Percentiles rank a stretch among this genome's conserved stretches.
These are phyloP conservation scores for Moricandia arvensis DNA, from an alignment of 345 rosid species.

Conservation along the genomic window DNA sequence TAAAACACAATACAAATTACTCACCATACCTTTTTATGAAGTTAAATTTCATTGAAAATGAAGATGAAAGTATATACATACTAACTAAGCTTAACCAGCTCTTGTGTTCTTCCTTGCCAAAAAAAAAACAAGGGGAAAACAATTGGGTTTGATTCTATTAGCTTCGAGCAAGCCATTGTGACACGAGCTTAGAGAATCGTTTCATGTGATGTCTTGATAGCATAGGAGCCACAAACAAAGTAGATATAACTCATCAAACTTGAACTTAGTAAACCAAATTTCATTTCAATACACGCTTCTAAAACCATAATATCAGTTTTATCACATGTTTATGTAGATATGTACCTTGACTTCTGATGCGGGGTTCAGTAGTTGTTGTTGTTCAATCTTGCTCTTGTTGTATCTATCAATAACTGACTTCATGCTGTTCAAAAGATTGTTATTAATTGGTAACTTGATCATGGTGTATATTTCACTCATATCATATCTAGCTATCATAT, in stretches of 20 bases:
- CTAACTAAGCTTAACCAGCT: not conserved
- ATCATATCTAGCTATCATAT: not conserved
- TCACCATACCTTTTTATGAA: not conserved
- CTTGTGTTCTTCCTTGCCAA: not conserved
- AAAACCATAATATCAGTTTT: not conserved
- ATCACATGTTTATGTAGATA: not conserved
- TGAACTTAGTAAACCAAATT: not conserved
- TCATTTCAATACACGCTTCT: not conserved
- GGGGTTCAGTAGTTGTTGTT: conserved; percentile 52
- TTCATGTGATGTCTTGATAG: not conserved
- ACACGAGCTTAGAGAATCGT: not conserved
- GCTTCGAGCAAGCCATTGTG: not conserved
- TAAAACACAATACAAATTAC: conserved; percentile 9
- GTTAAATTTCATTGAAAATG: not conserved
- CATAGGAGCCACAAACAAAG: not conserved
- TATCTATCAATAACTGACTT: conserved; percentile 62
- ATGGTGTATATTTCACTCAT: conserved; percentile 4
- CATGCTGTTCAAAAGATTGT: conserved; percentile 51
- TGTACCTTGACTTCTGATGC: conserved; percentile 67
- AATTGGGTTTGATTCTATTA: too few species aligned
- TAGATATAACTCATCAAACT: not conserved
- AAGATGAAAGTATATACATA: not conserved
- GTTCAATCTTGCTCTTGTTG: conserved; percentile 58
- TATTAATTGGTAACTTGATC: conserved; percentile 10
- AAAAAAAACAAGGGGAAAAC: not conserved